A percentile compares a stretch with the other conserved stretches of the same genome.
These are phyloP conservation scores for Liriodendron chinense DNA, from an alignment of 164 flowering plant species.

Conservation along the genomic window DNA sequence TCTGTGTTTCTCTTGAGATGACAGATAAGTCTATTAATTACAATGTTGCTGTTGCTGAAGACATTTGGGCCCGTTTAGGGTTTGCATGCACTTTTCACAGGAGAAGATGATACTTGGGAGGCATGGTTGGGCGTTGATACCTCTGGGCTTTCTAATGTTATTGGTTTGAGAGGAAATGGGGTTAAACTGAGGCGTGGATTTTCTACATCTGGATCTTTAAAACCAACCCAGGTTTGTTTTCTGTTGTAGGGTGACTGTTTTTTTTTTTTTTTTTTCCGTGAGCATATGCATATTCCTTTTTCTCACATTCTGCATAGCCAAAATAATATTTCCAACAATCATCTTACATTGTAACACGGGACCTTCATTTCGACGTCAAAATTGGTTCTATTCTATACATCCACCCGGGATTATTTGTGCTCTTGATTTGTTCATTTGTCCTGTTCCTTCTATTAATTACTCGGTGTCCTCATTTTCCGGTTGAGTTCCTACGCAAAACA, in stretches of 20 bases:
- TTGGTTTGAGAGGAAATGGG: conserved; percentile 62
- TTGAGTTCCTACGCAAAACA: neutral
- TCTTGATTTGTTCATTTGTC: neutral
- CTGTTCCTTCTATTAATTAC: neutral
- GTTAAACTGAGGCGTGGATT: conserved; percentile 88
- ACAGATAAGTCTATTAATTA: neutral
- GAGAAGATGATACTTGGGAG: conserved; percentile 99
- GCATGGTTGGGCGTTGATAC: conserved; percentile 81
- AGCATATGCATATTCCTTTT: too few relatives aligned
- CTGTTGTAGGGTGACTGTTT: too few relatives aligned
- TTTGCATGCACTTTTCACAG: conserved; percentile 93
- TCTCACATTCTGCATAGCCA: too few relatives aligned
- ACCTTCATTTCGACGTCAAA: too few relatives aligned
- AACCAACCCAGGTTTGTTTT: conserved; percentile 75
- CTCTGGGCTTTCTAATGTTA: conserved; percentile 61
- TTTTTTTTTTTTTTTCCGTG: too few relatives aligned
- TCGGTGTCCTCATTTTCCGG: neutral
- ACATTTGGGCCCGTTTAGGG: conserved; percentile 51
- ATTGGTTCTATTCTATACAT: too few relatives aligned
- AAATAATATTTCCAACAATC: too few relatives aligned
- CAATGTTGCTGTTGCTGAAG: neutral
- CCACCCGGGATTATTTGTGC: neutral
- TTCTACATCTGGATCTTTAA: conserved; percentile 61
- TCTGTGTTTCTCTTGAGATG: conserved; percentile 11
- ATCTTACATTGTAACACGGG: too few relatives aligned